Evolutionary conservation across 1,284 basidiomycete species (phyloP), one percentile per base, ranked within the genome.

Genomic region (Neolentinus lepideus): DNA sequence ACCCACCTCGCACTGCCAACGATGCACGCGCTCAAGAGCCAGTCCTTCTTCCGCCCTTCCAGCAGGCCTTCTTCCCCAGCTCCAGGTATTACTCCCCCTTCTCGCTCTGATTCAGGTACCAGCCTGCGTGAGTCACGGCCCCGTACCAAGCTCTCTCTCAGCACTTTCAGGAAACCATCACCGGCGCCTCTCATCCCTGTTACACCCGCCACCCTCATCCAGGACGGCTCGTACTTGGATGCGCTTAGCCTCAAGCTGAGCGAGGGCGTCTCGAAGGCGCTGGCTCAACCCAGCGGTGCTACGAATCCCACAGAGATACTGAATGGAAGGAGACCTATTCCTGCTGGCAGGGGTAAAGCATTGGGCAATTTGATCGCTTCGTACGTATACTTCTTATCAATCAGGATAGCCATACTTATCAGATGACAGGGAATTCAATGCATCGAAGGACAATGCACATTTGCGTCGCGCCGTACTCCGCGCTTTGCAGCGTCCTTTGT

Each of bases 151-250:
- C 68, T 85, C 35, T 78, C 83, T 22, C 69, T 86, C 59, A 76
- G 75, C 58, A 78, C 70, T 59, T 81, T 85, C 66, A 75, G 79
- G 56, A 77, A 78, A 33, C 69, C 79, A 12, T 59, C 66, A 1
- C 71, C 75, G 21, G 68, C 75, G 6, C 63, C 68, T 1, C 65
- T 74, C 2, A 60, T 74, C 2, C 66, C 67, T 11, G 64, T 73
- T 0, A 64, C 72, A 38, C 74, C 78, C 2, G 62, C 74, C 2
- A 72, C 80, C 8, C 77, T 85, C 43, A 71, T 85, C 36, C 88
- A 88, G 63, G 88, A 90, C 66, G 85, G 85, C 54, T 86, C 85
- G 3, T 91, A 90, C 67, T 76, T 90, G 57, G 85, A 90, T 66
- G 79, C 83, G 54, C 78, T 91, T 51, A 76, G 82, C 61, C 74